Base-by-base conservation (phyloP, 371 early-diverging fungal genomes). In the Rozella allomycis region DNA sequence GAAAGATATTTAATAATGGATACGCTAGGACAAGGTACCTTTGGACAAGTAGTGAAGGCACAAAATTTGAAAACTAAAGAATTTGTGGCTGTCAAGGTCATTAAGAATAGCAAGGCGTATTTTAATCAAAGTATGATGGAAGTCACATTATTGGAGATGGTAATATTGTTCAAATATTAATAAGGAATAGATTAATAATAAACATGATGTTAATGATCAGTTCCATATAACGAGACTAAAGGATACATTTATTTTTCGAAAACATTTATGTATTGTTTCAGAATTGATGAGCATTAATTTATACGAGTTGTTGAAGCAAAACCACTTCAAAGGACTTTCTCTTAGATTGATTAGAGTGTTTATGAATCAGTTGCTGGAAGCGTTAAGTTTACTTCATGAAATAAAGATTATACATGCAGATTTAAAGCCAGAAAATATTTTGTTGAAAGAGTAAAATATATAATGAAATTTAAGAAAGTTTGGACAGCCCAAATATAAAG, bases 41-140 rank as follows among this genome's bases (percentile, higher is more conserved):
- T 93, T 67, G 94, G 98, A 0, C 91, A 94, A 54, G 98, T 97
- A 0, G 88, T 80, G 12, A 84, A 82, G 50, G 94, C 91, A 44
- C 69, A 71, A 27, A 72, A 80, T 32, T 33, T 78, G 27, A 66
- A 67, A 31, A 82, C 85, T 3, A 69, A 74, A 37, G 72, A 75
- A 26, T 46, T 74, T n/a, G 75, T 82, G 11, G 96, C 93, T 2
- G 72, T 96, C 34, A 98, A 98, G 49, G 78, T 96, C 11, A 82
- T 96, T 38, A 94, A 94, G 47, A 88, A 81, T 54, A 74, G 79
- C 39, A 67, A 70, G 1, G 78, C 79, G 1, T 96, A 81, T 54
- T 77, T 72, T 44, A 72, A 75, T 40, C 93, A 96, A 54, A 78
- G 79, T 31, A 54, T 82, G 50, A 72, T 85, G 56, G 98, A 98